phyloP scores from a whole-genome alignment of 345 rosid genomes.

The Cardamine resedifolia region DNA sequence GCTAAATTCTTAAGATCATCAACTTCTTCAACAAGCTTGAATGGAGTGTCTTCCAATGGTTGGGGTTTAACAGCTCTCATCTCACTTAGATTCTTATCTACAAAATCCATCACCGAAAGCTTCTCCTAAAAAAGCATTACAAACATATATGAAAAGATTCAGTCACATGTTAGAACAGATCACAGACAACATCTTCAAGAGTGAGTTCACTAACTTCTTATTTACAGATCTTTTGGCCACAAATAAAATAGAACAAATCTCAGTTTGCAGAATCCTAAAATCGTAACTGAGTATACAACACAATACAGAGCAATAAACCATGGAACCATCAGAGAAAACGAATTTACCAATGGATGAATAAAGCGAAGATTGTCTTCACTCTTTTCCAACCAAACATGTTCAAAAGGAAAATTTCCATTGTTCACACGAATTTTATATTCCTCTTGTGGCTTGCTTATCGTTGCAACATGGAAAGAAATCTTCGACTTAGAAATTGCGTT shows the following conservation, averaged over 20 bases:
- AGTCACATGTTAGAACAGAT: too few relatives aligned
- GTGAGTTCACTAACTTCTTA: too few relatives aligned
- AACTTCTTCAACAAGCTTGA: constrained; percentile 74
- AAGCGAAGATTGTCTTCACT: constrained; percentile 59
- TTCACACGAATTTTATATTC: constrained; percentile 64
- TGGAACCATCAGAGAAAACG: neutral
- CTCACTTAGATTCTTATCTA: constrained; percentile 48
- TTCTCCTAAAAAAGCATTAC: constrained; percentile 54
- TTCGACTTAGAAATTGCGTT: constrained; percentile 43
- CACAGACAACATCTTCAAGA: too few relatives aligned
- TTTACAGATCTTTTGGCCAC: neutral
- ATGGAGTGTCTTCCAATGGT: constrained; percentile 57
- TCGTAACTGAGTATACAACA: too few relatives aligned
- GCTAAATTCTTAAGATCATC: constrained; percentile 78
- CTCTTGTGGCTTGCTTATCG: constrained; percentile 74
- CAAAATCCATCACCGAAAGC: constrained; percentile 67
- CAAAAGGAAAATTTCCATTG: constrained; percentile 66
- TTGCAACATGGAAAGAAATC: constrained; percentile 68
- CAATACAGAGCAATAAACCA: neutral
- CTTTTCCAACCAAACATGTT: constrained; percentile 78
- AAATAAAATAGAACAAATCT: neutral
- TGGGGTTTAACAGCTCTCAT: constrained; percentile 49
- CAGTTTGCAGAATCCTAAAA: neutral
- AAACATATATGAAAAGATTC: neutral
- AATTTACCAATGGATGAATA: constrained; percentile 75